Evolutionary conservation across 78 protist species (phyloP).

Genomic region (Protostelium mycophagum): DNA sequence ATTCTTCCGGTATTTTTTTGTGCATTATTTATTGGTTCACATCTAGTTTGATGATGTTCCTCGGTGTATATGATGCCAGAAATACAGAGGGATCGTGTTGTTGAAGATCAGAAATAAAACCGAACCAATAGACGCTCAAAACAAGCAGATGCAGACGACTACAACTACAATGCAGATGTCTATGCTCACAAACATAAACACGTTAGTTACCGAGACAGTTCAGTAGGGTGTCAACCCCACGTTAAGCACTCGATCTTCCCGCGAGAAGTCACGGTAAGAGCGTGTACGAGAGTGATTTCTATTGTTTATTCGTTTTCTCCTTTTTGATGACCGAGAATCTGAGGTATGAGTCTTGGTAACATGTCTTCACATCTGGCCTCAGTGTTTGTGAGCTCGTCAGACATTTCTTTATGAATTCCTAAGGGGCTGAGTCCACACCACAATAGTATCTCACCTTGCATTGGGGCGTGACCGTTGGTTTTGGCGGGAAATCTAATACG

Average conservation of each 20-base stretch:
- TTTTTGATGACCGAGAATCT: too few relatives aligned
- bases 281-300: too few relatives aligned
- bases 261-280: too few relatives aligned
- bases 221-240: too few relatives aligned
- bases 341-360: conserved; percentile 21
- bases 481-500: conserved; percentile 50
- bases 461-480: conserved; percentile 40
- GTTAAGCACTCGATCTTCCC: too few relatives aligned
- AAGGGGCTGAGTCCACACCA: background rate
- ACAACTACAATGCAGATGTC: too few relatives aligned
- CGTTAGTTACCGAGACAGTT: too few relatives aligned
- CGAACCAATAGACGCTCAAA: conserved; percentile 53
- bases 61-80: background rate
- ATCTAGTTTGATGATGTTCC: background rate
- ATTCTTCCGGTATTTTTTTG: too few relatives aligned
- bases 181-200: too few relatives aligned
- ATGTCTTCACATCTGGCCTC: conserved; percentile 51
- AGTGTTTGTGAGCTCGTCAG: conserved; percentile 17
- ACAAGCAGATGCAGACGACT: too few relatives aligned
- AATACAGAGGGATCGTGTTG: conserved; percentile 24
- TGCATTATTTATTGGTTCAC: too few relatives aligned
- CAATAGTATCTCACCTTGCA: conserved; percentile 21
- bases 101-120: conserved; percentile 33
- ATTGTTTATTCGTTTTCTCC: too few relatives aligned
- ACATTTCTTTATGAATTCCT: conserved; percentile 49